Percentiles rank a stretch among this genome's conserved stretches.
Evolutionary conservation across 1,284 basidiomycete species (phyloP).

Genomic region (Ustilago shanxiensis): DNA sequence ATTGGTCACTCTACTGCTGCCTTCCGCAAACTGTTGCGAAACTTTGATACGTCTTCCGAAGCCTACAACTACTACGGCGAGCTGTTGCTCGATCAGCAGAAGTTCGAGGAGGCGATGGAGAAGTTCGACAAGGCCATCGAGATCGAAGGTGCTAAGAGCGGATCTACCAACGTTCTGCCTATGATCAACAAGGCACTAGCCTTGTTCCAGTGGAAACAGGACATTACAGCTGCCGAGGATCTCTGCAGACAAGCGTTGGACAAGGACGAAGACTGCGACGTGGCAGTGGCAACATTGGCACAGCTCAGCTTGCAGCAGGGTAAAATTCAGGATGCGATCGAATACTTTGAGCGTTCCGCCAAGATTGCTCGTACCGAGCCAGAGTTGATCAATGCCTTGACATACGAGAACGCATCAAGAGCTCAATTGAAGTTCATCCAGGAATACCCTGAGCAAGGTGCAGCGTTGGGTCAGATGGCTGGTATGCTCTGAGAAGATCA

Average conservation of each 20-base stretch:
- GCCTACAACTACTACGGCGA: conserved; percentile 81
- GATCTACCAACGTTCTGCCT: conserved; percentile 72
- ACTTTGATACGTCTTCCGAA: conserved; percentile 61
- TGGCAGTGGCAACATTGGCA: conserved; percentile 93
- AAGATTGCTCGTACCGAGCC: conserved; percentile 90
- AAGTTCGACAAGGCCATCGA: conserved; percentile 94
- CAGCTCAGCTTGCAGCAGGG: conserved; percentile 93
- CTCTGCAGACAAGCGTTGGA: conserved; percentile 88
- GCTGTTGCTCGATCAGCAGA: conserved; percentile 90
- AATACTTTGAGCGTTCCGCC: conserved; percentile 86
- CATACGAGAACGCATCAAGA: conserved; percentile 78
- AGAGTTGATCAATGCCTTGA: conserved; percentile 88
- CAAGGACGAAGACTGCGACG: conserved; percentile 90
- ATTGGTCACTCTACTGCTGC: conserved; percentile 85
- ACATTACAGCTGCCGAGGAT: conserved; percentile 82
- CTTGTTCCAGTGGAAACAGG: conserved; percentile 95
- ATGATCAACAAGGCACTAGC: conserved; percentile 98
- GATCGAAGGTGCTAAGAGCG: conserved; percentile 76
- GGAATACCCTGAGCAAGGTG: conserved; percentile 67
- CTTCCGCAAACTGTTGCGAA: conserved; percentile 76
- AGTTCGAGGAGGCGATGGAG: conserved; percentile 90
- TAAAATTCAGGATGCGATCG: conserved; percentile 86
- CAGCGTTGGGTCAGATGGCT: conserved; percentile 63
- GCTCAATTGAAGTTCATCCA: conserved; percentile 67
- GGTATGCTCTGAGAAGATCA: conserved; percentile 39